Base-by-base conservation (phyloP, 23 red algal genomes). In the Agarophyton chilense region DNA sequence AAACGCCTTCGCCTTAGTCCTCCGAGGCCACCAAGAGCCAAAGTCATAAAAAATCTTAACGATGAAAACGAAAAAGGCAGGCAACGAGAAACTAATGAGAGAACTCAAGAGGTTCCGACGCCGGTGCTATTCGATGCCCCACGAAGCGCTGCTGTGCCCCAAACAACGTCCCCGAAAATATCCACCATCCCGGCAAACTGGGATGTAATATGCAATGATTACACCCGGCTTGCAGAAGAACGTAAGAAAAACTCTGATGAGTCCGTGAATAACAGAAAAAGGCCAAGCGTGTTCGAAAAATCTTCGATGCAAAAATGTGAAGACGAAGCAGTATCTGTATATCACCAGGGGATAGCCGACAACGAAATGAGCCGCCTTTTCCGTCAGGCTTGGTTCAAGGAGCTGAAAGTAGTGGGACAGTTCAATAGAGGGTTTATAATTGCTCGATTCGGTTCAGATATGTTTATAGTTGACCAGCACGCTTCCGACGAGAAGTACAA, bases 401-500 rank as follows among this genome's bases (percentile, higher is more conserved):
- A 87, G 26, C 57, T 98, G 93, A 45, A 50, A 28, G 58, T 95
- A 9, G 90, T 98, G 32, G 96, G 96, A 39, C 96, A 98, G 63
- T 98, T 98, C 52, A 98, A 98, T 60, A 55, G 80, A 28, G 93
- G 96, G 2, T 98, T 98, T 51, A 88, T 98, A 11, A 78, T 98
- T 49, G 89, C 74, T 29, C 80, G 55, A 0, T 79, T 72, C 32
- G 81, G 67, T 46, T 39, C 28, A 28, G 82, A 95, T 53, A 43
- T 98, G 44, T 98, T 95, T 72, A 95, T 98, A 32, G 86, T 98
- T 60, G 96, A 98, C 72, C 96, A 98, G 77, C 96, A 98, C 35
- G 96, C 96, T 8, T 94, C 96, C 28, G 96, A 98, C 42, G 96
- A 98, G 74, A 95, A 95, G 83, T 98, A 83, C 46, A 93, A 95